Evolutionary conservation across 139 green algal genomes (phyloP).

Genomic region (Microglena sp.): DNA sequence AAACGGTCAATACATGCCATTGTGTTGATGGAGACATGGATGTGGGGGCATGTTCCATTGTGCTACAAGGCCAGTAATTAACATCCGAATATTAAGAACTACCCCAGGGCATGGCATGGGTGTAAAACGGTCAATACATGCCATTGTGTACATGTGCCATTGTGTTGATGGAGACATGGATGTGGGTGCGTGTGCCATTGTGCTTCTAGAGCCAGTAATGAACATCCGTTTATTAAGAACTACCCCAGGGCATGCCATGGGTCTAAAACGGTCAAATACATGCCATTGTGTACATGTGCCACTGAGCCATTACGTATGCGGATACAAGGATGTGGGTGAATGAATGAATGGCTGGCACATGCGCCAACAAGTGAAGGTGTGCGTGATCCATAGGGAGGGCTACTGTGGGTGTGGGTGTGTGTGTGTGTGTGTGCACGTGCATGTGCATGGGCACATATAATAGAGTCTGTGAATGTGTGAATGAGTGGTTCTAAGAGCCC

Average conservation of each 20-base stretch:
- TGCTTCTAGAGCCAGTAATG: background rate
- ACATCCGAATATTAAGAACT: slow-evolving; percentile 3
- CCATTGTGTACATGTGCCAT: slow-evolving; percentile 27
- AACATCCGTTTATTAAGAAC: background rate
- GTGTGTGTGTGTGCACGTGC: slow-evolving; percentile 1
- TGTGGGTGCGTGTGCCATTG: background rate
- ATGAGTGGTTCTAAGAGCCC: no score
- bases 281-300: background rate
- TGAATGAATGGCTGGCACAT: background rate
- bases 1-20: background rate
- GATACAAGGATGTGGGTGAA: background rate
- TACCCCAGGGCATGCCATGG: background rate
- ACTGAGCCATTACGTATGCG: slow-evolving; percentile 2
- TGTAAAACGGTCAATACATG: no score
- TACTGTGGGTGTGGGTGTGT: background rate
- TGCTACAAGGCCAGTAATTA: background rate
- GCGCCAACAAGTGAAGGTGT: background rate
- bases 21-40: background rate
- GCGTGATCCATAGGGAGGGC: background rate
- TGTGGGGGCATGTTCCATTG: background rate
- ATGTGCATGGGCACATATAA: background rate
- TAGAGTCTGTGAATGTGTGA: background rate
- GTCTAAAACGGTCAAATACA: background rate
- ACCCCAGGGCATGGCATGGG: slow-evolving; percentile 24
- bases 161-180: background rate